Evolutionary conservation across 345 rosid genomes (phyloP).

Genomic region (Orychophragmus violaceus): DNA sequence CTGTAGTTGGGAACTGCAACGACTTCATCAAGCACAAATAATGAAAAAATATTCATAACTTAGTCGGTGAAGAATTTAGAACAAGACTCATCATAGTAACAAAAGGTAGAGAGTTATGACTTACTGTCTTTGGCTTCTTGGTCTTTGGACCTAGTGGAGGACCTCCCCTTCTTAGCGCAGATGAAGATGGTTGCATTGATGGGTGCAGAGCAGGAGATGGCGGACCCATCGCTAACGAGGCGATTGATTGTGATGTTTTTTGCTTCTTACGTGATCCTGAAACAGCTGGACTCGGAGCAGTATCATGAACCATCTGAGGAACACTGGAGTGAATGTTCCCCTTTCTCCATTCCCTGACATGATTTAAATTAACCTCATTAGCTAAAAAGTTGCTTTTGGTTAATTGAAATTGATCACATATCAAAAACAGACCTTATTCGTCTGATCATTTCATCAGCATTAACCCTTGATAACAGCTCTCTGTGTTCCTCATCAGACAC

Average conservation of each 20-base stretch:
- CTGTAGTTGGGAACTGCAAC: slow-evolving; percentile 62
- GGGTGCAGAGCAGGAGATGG: slow-evolving; percentile 76
- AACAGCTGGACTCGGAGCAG: slow-evolving; percentile 69
- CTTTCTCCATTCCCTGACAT: slow-evolving; percentile 90
- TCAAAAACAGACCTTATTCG: slow-evolving; percentile 64
- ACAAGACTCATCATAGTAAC: background rate
- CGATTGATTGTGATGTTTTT: slow-evolving; percentile 71
- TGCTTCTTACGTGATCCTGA: slow-evolving; percentile 90
- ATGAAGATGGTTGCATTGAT: slow-evolving; percentile 79
- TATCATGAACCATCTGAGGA: slow-evolving; percentile 61
- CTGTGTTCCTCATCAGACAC: slow-evolving; percentile 98
- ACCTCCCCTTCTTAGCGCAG: slow-evolving; percentile 65
- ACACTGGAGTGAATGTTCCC: slow-evolving; percentile 57
- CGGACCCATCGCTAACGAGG: slow-evolving; percentile 68
- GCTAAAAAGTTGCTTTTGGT: background rate
- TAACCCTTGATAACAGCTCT: slow-evolving; percentile 73
- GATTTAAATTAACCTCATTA: background rate
- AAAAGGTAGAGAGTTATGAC: slow-evolving; percentile 25
- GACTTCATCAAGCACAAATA: slow-evolving; percentile 47
- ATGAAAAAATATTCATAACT: slow-evolving; percentile 11
- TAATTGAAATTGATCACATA: background rate
- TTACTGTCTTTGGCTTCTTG: slow-evolving; percentile 84
- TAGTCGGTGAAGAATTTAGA: slow-evolving; percentile 14
- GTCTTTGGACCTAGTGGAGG: slow-evolving; percentile 56
- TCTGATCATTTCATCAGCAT: slow-evolving; percentile 74